A percentile compares a stretch with the other conserved stretches of the same genome.
Conservation (phyloP, 495 filamentous ascomycete genomes). For the Tuber aestivum region DNA sequence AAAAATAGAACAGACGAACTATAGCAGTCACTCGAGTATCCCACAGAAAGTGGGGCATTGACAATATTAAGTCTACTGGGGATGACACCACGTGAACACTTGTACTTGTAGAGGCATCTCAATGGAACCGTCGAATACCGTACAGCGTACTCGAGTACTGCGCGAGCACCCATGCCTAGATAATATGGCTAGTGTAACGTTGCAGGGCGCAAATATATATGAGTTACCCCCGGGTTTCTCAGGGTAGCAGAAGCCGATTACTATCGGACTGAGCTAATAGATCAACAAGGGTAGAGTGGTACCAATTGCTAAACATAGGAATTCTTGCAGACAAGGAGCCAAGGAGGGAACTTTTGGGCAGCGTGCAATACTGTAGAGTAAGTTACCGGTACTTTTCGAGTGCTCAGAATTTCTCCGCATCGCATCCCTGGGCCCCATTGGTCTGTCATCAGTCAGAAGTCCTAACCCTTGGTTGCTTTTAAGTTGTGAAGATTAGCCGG, state of each 20-base stretch:
- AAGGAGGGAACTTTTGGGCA: background rate
- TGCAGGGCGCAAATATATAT: background rate
- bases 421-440: background rate
- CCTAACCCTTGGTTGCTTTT: background rate
- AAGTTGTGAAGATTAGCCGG: background rate
- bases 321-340: background rate
- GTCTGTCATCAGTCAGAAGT: background rate
- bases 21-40: background rate
- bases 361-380: background rate
- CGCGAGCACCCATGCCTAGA: background rate
- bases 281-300: background rate
- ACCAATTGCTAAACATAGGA: background rate
- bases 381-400: background rate
- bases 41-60: background rate
- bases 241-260: background rate
- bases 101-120: background rate
- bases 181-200: background rate
- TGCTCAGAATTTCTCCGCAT: constrained; percentile 2
- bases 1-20: background rate
- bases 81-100: background rate
- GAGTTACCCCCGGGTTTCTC: background rate
- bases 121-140: background rate
- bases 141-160: background rate
- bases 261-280: background rate
- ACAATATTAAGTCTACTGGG: background rate